These are phyloP conservation scores for Begonia masoniana DNA, from an alignment of 306 rosid genomes.

Conservation along the genomic window DNA sequence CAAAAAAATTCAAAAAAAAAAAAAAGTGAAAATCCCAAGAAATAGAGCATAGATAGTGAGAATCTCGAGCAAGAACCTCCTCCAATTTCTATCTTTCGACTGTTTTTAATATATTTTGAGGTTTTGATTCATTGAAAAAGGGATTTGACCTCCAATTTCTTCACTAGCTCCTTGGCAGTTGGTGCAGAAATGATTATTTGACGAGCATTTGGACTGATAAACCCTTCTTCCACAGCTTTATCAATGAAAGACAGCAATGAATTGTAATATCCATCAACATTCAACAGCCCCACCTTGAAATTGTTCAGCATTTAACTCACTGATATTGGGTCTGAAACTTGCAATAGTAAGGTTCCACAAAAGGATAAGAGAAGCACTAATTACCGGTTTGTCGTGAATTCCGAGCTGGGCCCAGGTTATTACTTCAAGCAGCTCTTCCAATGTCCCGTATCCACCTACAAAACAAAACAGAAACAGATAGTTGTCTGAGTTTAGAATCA, in stretches of 20 bases:
- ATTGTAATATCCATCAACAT: conserved; percentile 95
- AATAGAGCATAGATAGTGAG: not conserved
- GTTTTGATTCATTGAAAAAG: too few relatives aligned
- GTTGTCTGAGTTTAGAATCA: conserved; percentile 24
- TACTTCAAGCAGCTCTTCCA: conserved; percentile 95
- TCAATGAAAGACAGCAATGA: conserved; percentile 77
- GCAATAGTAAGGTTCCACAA: not conserved
- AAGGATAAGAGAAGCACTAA: conserved; percentile 8
- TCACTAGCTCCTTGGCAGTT: conserved; percentile 76
- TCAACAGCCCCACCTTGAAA: conserved; percentile 78
- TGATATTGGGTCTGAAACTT: too few relatives aligned
- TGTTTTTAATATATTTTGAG: too few relatives aligned
- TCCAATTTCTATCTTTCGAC: too few relatives aligned
- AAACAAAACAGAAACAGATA: conserved; percentile 8
- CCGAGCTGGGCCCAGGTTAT: conserved; percentile 99
- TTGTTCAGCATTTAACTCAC: not conserved
- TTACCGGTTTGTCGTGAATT: conserved; percentile 93
- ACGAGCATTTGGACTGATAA: conserved; percentile 82
- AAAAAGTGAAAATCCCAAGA: not conserved
- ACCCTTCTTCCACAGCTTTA: conserved; percentile 96
- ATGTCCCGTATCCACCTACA: conserved; percentile 91
- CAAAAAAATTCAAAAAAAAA: not conserved
- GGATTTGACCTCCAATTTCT: conserved; percentile 72
- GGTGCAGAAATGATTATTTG: conserved; percentile 88
- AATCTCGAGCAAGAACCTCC: not conserved